A percentile compares a stretch with the other conserved stretches of the same genome.
Conservation (phyloP, 2,329 filamentous ascomycete genomes). For the Coleophoma cylindrospora region DNA sequence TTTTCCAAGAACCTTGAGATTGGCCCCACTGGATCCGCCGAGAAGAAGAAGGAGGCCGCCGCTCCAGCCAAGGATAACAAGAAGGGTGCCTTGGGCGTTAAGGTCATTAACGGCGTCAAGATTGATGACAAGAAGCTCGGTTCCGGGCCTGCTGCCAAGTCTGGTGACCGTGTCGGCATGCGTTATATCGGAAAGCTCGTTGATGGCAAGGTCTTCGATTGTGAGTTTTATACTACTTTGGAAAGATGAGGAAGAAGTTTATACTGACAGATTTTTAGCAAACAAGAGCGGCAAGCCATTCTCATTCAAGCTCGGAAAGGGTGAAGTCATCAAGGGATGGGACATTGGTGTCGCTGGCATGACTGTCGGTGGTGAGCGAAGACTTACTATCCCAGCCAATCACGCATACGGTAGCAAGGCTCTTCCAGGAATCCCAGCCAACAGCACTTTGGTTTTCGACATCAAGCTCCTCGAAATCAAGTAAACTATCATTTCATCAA, state of each 20-base stretch:
- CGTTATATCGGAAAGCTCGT: constrained; percentile 97
- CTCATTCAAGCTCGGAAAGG: constrained; percentile 87
- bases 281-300: constrained; percentile 99
- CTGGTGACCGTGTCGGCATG: constrained; percentile 85
- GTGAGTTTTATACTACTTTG: constrained; percentile 44
- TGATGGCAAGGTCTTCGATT: constrained; percentile 92
- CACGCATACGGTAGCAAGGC: constrained; percentile 86
- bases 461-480: constrained; percentile 82
- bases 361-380: constrained; percentile 87
- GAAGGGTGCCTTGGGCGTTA: constrained; percentile 61
- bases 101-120: constrained; percentile 81
- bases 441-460: constrained; percentile 91
- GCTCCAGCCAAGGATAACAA: constrained; percentile 44
- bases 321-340: constrained; percentile 99
- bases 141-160: constrained; percentile 79
- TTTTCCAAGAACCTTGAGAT: constrained; percentile 99
- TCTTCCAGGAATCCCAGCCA: constrained; percentile 79
- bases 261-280: constrained; percentile 43
- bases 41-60: constrained; percentile 40
- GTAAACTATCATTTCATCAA: constrained; percentile 38
- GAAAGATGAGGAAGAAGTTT: constrained; percentile 11
- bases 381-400: constrained; percentile 80
- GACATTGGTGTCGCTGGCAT: constrained; percentile 92
- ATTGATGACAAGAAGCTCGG: constrained; percentile 95
- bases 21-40: constrained; percentile 74